Percentiles rank a stretch among this genome's conserved stretches.
phyloP scores from a whole-genome alignment of 73 alveolate species.

The Paramecium caudatum region DNA sequence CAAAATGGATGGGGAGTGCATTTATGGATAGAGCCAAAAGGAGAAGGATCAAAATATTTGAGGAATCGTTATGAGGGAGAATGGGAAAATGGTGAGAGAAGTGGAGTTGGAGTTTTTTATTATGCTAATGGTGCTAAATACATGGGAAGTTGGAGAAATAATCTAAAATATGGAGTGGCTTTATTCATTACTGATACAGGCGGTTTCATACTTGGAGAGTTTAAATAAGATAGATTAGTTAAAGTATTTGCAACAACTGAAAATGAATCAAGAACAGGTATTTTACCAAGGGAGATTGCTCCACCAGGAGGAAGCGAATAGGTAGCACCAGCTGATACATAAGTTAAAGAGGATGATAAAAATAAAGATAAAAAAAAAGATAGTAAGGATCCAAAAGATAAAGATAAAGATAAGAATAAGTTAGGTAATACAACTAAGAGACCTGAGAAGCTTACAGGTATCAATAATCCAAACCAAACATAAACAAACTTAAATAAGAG shows the following conservation, averaged over 20 bases:
- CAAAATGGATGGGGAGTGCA: conserved; percentile 98
- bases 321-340: background rate
- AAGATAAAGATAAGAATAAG: conserved; percentile 8
- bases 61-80: conserved; percentile 99
- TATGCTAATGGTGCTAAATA: conserved; percentile 98
- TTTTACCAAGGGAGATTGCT: conserved; percentile 62
- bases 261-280: conserved; percentile 67
- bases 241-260: conserved; percentile 75
- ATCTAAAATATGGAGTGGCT: conserved; percentile 97
- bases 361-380: conserved; percentile 39
- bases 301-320: conserved; percentile 6
- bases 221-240: conserved; percentile 97
- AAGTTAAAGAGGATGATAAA: background rate
- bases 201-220: conserved; percentile 95
- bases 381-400: background rate
- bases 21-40: conserved; percentile 96
- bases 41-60: conserved; percentile 91
- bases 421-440: conserved; percentile 4
- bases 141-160: conserved; percentile 98
- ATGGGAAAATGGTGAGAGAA: conserved; percentile 97
- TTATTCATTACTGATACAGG: conserved; percentile 97
- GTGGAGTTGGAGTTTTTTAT: conserved; percentile 98
- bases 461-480: conserved; percentile 55
- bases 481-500: conserved; percentile 83
- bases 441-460: conserved; percentile 66